phyloP scores from a whole-genome alignment of 75 land plant species.

The Isoetes taiwanensis region DNA sequence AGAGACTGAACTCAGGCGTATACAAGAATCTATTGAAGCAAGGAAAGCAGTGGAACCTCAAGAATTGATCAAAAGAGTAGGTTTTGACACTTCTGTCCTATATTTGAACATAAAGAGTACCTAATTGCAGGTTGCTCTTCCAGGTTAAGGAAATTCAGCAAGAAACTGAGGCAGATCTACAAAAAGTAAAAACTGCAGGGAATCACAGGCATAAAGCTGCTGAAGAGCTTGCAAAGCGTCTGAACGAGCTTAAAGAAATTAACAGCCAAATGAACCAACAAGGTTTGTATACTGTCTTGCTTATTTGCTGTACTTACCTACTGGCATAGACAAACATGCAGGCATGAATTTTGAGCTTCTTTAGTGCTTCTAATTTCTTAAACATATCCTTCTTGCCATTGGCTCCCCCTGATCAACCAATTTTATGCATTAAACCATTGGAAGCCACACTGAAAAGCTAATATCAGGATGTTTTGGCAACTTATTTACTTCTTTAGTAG shows the following conservation, averaged over 20 bases:
- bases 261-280: conserved; percentile 5
- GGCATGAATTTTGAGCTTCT: neutral
- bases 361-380: too few species aligned
- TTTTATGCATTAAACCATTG: too few species aligned
- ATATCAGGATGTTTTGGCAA: too few species aligned
- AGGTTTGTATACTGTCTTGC: neutral
- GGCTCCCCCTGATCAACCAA: too few species aligned
- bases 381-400: too few species aligned
- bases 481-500: too few species aligned
- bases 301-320: neutral
- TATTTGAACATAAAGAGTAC: neutral
- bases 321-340: neutral
- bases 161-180: neutral
- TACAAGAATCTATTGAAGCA: neutral
- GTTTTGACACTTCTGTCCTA: neutral
- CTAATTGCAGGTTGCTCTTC: neutral
- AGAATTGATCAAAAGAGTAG: neutral
- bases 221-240: conserved; percentile 1
- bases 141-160: conserved; percentile 7
- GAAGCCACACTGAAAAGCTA: too few species aligned
- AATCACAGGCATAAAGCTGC: neutral
- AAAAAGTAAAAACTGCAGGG: neutral
- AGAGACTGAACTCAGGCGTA: neutral
- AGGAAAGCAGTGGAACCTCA: conserved; percentile 3
- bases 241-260: neutral